These are phyloP conservation scores for Colletotrichum sp. DNA, from an alignment of 2,329 filamentous ascomycete genomes.

Conservation along the genomic window DNA sequence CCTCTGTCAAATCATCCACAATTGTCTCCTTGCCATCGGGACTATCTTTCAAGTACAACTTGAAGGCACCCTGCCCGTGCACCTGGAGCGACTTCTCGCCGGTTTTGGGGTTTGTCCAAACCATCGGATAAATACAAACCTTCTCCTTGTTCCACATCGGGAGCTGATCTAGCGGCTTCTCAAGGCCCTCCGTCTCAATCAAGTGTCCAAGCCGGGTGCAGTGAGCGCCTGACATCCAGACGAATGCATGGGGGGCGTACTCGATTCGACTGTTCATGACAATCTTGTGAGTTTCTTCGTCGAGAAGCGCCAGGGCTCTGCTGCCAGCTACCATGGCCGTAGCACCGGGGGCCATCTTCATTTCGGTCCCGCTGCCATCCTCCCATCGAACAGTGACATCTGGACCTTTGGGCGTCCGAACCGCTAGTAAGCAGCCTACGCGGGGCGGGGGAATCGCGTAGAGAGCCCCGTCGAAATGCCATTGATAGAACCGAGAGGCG, in stretches of 20 bases:
- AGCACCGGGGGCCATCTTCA: conserved; percentile 46
- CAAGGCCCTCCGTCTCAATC: neutral
- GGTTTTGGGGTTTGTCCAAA: neutral
- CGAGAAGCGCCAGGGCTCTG: conserved; percentile 45
- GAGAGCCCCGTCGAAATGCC: neutral
- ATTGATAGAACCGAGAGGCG: neutral
- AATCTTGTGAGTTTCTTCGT: conserved; percentile 40
- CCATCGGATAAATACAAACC: neutral
- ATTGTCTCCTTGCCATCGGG: neutral
- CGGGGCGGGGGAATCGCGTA: neutral
- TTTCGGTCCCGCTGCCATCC: conserved; percentile 43
- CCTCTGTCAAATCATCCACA: neutral
- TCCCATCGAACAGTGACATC: neutral
- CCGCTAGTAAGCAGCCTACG: neutral
- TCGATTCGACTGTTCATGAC: conserved; percentile 51
- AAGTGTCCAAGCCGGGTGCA: conserved; percentile 42
- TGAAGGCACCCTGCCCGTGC: neutral
- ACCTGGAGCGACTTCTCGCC: neutral
- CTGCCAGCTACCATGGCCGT: conserved; percentile 49
- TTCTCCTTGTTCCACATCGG: neutral
- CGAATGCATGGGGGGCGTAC: conserved; percentile 49
- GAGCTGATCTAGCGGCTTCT: neutral
- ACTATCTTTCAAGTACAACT: neutral
- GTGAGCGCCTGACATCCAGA: conserved; percentile 46
- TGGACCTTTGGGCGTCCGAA: neutral